phyloP scores from a whole-genome alignment of 2,329 filamentous ascomycete species.

The Teratosphaeria gauchensis region DNA sequence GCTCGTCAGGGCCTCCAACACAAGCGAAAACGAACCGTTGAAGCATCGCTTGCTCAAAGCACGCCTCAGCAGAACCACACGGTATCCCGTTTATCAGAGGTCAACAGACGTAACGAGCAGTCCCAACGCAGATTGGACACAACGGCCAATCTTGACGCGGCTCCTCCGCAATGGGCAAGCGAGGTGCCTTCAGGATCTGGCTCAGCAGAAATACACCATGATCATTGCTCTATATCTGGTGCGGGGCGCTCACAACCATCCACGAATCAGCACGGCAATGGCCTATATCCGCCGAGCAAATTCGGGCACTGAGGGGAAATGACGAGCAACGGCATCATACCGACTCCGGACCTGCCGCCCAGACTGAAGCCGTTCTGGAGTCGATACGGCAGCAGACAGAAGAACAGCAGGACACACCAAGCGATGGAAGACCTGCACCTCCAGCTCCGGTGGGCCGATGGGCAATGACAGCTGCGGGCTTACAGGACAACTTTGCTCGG shows the following conservation, averaged over 20 bases:
- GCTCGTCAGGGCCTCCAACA: background rate
- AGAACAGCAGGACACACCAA: background rate
- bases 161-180: background rate
- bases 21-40: background rate
- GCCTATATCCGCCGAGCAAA: background rate
- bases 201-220: background rate
- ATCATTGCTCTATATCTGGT: background rate
- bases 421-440: background rate
- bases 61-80: background rate
- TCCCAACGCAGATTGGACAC: background rate
- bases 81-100: background rate
- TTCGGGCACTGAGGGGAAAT: background rate
- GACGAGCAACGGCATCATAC: background rate
- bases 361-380: background rate
- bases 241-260: background rate
- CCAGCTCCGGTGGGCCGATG: background rate
- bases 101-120: background rate
- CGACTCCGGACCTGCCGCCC: background rate
- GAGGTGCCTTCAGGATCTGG: background rate
- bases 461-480: background rate
- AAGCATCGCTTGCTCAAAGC: background rate
- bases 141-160: background rate
- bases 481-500: background rate
- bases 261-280: background rate
- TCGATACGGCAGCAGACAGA: background rate